phyloP scores from a whole-genome alignment of 495 filamentous ascomycete genomes.

The Diplogelasinospora grovesii region DNA sequence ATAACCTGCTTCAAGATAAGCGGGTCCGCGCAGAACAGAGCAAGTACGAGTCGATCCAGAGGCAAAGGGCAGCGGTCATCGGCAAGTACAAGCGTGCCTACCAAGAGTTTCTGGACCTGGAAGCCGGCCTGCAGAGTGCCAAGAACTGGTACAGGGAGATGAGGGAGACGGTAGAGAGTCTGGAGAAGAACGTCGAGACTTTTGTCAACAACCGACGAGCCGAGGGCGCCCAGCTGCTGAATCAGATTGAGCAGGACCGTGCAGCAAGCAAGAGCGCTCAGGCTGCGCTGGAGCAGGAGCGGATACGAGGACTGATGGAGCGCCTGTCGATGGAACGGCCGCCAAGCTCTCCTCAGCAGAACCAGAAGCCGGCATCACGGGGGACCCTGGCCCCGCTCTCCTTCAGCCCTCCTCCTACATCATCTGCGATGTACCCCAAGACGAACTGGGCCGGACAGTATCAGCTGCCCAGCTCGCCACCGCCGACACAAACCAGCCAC shows the following conservation, averaged over 20 bases:
- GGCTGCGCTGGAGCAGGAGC: constrained; percentile 78
- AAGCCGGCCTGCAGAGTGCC: constrained; percentile 75
- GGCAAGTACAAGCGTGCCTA: constrained; percentile 86
- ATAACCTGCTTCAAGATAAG: constrained; percentile 86
- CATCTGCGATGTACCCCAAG: constrained; percentile 38
- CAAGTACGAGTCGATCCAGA: constrained; percentile 83
- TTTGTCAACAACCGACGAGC: constrained; percentile 92
- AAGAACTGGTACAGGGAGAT: constrained; percentile 93
- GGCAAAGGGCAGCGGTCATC: constrained; percentile 75
- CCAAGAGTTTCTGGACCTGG: constrained; percentile 87
- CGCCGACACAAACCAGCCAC: constrained; percentile 36
- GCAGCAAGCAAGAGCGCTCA: constrained; percentile 61
- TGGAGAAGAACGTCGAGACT: constrained; percentile 94
- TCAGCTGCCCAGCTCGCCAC: constrained; percentile 44
- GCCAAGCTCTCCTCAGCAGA: constrained; percentile 36
- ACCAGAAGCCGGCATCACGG: constrained; percentile 38
- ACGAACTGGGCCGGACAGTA: constrained; percentile 44
- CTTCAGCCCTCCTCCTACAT: constrained; percentile 32
- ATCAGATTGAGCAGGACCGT: constrained; percentile 77
- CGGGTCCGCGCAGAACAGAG: constrained; percentile 87
- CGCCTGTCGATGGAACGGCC: constrained; percentile 73
- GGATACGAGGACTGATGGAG: constrained; percentile 86
- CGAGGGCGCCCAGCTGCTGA: constrained; percentile 83
- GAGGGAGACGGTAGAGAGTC: constrained; percentile 86
- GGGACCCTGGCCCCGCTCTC: constrained; percentile 40